phyloP scores from a whole-genome alignment of 1,284 basidiomycete species.

The Moniliella sp. region DNA sequence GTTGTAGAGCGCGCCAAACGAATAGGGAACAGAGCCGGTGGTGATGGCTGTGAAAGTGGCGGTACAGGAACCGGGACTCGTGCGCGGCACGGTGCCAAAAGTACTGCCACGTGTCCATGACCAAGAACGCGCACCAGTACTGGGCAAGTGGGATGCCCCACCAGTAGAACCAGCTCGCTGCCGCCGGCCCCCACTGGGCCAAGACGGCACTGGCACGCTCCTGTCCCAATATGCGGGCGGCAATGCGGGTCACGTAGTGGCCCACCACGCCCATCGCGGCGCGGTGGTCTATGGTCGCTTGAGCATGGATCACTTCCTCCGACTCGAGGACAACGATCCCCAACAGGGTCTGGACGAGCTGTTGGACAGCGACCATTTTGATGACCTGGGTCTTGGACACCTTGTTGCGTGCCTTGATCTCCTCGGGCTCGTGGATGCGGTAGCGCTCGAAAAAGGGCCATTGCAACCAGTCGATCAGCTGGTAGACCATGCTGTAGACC shows the following conservation, averaged over 20 bases:
- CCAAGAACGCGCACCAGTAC: conserved; percentile 59
- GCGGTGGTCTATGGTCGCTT: conserved; percentile 39
- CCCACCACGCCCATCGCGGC: not conserved
- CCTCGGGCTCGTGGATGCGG: conserved; percentile 66
- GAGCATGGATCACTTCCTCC: conserved; percentile 19
- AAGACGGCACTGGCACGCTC: conserved; percentile 24
- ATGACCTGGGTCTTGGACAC: conserved; percentile 53
- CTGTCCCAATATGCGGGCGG: not conserved
- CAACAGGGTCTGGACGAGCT: conserved; percentile 58
- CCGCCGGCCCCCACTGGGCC: conserved; percentile 38
- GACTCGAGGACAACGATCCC: conserved; percentile 52
- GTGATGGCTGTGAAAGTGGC: conserved; percentile 76
- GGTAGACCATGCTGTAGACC: conserved; percentile 58
- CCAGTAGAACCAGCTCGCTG: conserved; percentile 66
- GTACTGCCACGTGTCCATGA: conserved; percentile 97
- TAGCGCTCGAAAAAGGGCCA: conserved; percentile 62
- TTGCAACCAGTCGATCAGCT: conserved; percentile 48
- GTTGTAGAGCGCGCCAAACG: conserved; percentile 91
- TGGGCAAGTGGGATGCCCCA: conserved; percentile 65
- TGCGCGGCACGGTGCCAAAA: conserved; percentile 82
- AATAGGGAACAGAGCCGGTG: conserved; percentile 90
- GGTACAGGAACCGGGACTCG: conserved; percentile 71
- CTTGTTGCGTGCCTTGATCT: conserved; percentile 55
- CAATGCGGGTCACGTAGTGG: not conserved
- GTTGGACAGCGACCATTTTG: conserved; percentile 62